Evolutionary conservation across 805 yeast genomes (phyloP).

Genomic region (Soucietia sequanensis): DNA sequence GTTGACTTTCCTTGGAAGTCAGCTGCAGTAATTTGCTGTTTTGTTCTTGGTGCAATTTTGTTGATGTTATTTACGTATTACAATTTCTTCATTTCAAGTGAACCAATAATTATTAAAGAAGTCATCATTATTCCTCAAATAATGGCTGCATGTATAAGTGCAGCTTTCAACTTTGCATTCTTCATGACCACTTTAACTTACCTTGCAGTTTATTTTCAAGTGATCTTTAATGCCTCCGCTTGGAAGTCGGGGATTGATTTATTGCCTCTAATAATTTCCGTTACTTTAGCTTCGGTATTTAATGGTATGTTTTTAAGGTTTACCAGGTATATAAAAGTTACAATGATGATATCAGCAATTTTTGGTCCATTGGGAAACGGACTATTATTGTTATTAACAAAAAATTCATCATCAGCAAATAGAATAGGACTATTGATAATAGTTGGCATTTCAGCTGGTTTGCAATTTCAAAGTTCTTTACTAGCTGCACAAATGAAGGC

Average conservation of each 20-base stretch:
- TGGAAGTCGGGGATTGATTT: conserved; percentile 38
- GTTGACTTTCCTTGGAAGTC: conserved; percentile 52
- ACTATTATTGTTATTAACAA: conserved; percentile 24
- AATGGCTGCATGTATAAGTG: conserved; percentile 34
- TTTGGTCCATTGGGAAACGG: conserved; percentile 36
- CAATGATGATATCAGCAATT: conserved; percentile 27
- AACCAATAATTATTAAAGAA: conserved; percentile 47
- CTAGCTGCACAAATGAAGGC: conserved; percentile 37
- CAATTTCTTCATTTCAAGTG: conserved; percentile 40
- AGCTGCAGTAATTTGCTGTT: conserved; percentile 49
- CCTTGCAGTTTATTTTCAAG: conserved; percentile 40
- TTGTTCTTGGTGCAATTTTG: conserved; percentile 45
- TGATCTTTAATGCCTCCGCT: conserved; percentile 31
- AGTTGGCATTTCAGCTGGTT: conserved; percentile 33
- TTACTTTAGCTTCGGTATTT: conserved; percentile 28
- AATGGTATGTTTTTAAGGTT: conserved; percentile 31
- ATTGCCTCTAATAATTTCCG: conserved; percentile 33
- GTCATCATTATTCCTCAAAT: conserved; percentile 38
- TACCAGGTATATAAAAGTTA: conserved; percentile 29
- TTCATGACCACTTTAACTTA: conserved; percentile 38
- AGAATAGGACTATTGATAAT: conserved; percentile 34
- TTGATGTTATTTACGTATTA: conserved; percentile 34
- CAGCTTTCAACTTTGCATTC: conserved; percentile 33
- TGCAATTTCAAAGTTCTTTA: conserved; percentile 35
- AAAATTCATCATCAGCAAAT: conserved; percentile 17